Conservation (phyloP, 768 basidiomycete species). For the Tubosaeta sp. region DNA sequence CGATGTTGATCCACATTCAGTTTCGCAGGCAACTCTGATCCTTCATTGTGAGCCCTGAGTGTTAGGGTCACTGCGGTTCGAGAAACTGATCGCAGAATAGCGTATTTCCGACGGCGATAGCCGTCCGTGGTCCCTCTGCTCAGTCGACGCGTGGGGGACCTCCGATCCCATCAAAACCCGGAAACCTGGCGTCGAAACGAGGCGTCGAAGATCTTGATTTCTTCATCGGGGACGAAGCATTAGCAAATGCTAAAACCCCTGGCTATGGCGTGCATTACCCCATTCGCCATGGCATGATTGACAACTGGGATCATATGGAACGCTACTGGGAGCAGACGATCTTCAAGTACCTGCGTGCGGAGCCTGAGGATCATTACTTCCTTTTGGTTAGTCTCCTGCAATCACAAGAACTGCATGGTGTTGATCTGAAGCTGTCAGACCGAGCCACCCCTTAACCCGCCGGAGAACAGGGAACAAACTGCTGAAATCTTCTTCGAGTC, state of each 20-base stretch:
- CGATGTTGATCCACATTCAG: conserved; percentile 38
- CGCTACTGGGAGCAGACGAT: conserved; percentile 99
- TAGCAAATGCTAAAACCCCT: conserved; percentile 92
- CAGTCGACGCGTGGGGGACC: conserved; percentile 56
- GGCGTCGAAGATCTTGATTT: conserved; percentile 99
- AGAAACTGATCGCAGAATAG: conserved; percentile 34
- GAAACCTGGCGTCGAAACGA: conserved; percentile 91
- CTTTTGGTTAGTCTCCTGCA: conserved; percentile 64
- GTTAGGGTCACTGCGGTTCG: conserved; percentile 1
- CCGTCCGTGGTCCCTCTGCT: conserved; percentile 60
- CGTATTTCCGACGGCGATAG: conserved; percentile 98
- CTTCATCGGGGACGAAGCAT: conserved; percentile 98
- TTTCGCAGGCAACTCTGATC: conserved; percentile 98
- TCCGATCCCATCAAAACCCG: conserved; percentile 77
- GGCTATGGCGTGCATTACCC: conserved; percentile 95
- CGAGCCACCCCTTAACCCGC: conserved; percentile 97
- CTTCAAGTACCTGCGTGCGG: conserved; percentile 98
- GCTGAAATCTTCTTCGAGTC: conserved; percentile 99
- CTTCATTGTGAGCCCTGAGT: conserved; percentile 74
- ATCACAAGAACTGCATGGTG: conserved; percentile 18
- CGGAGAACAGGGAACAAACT: conserved; percentile 98
- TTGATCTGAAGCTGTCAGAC: conserved; percentile 52
- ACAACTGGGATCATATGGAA: conserved; percentile 99
- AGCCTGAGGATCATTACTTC: conserved; percentile 99
- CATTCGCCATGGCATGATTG: conserved; percentile 95